Percentiles rank a stretch among this genome's conserved stretches.
Evolutionary conservation across 2,329 filamentous ascomycete species (phyloP).

Genomic region (Aspergillus eucalypticola): DNA sequence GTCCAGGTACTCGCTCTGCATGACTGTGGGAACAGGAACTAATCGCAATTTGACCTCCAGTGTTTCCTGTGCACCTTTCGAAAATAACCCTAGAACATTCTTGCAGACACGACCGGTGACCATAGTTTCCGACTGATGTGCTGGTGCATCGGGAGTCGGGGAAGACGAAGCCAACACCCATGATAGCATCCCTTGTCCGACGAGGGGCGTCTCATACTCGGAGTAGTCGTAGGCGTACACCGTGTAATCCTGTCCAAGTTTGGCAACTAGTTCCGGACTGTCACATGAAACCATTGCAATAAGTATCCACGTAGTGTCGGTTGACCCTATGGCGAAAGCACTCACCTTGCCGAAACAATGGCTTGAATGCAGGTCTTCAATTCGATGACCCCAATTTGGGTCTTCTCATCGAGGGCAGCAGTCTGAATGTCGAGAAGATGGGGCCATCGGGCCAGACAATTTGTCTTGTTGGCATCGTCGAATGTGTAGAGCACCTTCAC

Average conservation of each 20-base stretch:
- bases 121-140: constrained; percentile 62
- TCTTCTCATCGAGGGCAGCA: constrained; percentile 75
- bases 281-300: constrained; percentile 9
- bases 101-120: constrained; percentile 89
- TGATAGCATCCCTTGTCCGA: constrained; percentile 94
- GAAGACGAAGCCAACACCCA: constrained; percentile 69
- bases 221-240: constrained; percentile 97
- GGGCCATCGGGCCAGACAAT: constrained; percentile 84
- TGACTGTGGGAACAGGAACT: constrained; percentile 69
- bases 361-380: constrained; percentile 83
- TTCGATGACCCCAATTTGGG: constrained; percentile 82
- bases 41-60: constrained; percentile 90
- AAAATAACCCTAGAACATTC: constrained; percentile 81
- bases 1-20: constrained; percentile 61
- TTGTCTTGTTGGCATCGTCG: constrained; percentile 82
- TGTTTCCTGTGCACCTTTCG: constrained; percentile 77
- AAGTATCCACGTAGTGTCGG: background rate
- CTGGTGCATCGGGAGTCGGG: constrained; percentile 55
- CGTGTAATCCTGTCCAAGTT: constrained; percentile 81
- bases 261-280: constrained; percentile 81
- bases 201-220: constrained; percentile 87
- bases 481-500: constrained; percentile 98
- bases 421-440: constrained; percentile 78
- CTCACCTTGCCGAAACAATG: constrained; percentile 64
- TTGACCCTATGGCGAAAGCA: constrained; percentile 5